Percentiles rank a stretch among this genome's conserved stretches.
Evolutionary conservation across 2,329 filamentous ascomycete genomes (phyloP).

Genomic region (Pseudogymnoascus sp.): DNA sequence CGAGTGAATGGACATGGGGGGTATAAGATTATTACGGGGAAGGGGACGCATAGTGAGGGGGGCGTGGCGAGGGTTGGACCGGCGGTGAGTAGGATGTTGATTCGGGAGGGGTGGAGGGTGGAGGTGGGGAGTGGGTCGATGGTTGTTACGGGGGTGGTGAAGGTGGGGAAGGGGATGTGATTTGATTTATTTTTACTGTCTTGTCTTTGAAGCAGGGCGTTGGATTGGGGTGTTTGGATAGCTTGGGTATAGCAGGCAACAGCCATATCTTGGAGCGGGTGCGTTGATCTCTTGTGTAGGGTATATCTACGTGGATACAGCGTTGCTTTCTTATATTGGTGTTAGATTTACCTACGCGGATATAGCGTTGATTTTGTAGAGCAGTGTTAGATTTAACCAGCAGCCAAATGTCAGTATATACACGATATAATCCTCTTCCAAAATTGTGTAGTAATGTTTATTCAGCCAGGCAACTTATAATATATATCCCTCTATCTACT

Average conservation of each 20-base stretch:
- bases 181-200: not conserved
- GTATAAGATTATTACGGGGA: conserved; percentile 73
- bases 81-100: conserved; percentile 69
- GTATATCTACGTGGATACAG: not conserved
- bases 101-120: conserved; percentile 76
- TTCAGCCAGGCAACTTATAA: not conserved
- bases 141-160: conserved; percentile 54
- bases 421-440: not conserved
- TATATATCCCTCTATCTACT: not conserved
- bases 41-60: conserved; percentile 69
- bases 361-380: not conserved
- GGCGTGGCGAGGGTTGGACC: conserved; percentile 71
- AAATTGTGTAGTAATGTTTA: not conserved
- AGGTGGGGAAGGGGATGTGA: conserved; percentile 14
- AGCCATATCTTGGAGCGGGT: not conserved
- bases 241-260: not conserved
- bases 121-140: conserved; percentile 65
- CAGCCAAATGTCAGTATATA: not conserved
- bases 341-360: not conserved
- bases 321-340: not conserved
- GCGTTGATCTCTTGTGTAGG: not conserved
- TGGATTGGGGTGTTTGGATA: not conserved
- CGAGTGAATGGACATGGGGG: conserved; percentile 39
- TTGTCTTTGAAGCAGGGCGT: not conserved
- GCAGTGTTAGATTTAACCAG: not conserved